Evolutionary conservation across 768 basidiomycete genomes (phyloP).

Genomic region (Leccinum olivaceopallidum): DNA sequence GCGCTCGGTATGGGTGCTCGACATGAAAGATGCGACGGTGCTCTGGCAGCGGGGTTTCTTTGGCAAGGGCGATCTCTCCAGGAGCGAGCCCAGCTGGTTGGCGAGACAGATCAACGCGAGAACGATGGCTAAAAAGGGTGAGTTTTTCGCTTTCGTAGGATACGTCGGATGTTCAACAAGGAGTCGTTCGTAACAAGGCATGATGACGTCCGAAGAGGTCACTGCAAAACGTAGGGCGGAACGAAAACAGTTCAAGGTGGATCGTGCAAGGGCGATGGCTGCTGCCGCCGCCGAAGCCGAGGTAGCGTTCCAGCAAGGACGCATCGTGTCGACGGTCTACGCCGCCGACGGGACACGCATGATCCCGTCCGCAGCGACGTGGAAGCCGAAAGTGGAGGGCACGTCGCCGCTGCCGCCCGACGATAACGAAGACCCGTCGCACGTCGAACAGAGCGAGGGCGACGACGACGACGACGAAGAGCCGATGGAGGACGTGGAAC

Average conservation of each 20-base stretch:
- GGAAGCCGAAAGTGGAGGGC: constrained; percentile 52
- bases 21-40: constrained; percentile 58
- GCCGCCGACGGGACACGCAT: constrained; percentile 44
- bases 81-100: constrained; percentile 95
- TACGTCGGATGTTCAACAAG: not conserved
- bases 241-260: constrained; percentile 89
- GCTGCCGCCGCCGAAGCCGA: constrained; percentile 80
- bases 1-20: constrained; percentile 84
- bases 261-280: constrained; percentile 87
- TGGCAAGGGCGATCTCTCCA: constrained; percentile 91
- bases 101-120: constrained; percentile 69
- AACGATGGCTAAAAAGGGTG: constrained; percentile 58
- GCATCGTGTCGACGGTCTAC: constrained; percentile 58
- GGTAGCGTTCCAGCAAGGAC: constrained; percentile 70
- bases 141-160: not conserved
- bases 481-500: constrained; percentile 73
- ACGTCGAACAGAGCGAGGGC: constrained; percentile 25
- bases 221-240: constrained; percentile 86
- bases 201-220: constrained; percentile 85
- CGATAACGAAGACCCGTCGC: constrained; percentile 14
- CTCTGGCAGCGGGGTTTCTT: constrained; percentile 95
- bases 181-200: constrained; percentile 1
- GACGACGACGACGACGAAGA: constrained; percentile 42
- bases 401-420: constrained; percentile 8
- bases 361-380: constrained; percentile 81